Percentiles rank a stretch among this genome's conserved stretches.
Evolutionary conservation across 2,329 filamentous ascomycete genomes (phyloP).

Genomic region (Penicillium verrucosum): DNA sequence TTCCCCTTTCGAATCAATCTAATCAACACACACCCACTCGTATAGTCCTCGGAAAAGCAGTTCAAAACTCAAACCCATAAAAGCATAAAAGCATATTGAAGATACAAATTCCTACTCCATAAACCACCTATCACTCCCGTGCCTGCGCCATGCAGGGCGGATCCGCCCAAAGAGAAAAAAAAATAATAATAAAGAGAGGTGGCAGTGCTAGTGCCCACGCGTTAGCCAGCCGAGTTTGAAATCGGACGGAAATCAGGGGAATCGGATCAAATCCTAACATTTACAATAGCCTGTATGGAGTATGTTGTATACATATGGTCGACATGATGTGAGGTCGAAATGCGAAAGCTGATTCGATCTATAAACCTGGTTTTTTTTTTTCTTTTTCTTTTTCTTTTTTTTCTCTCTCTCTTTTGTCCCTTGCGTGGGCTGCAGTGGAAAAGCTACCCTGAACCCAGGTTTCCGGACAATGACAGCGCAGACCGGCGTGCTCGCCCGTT

Average conservation of each 20-base stretch:
- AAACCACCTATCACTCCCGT: slow-evolving; percentile 7
- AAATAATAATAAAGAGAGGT: background rate
- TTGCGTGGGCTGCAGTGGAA: slow-evolving; percentile 16
- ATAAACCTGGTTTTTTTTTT: background rate
- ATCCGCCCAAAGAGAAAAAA: background rate
- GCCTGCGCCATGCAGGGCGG: slow-evolving; percentile 17
- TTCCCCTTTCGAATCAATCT: background rate
- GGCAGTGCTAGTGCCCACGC: slow-evolving; percentile 9
- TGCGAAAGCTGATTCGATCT: slow-evolving; percentile 11
- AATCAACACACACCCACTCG: too few relatives aligned
- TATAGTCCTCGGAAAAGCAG: background rate
- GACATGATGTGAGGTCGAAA: slow-evolving; percentile 15
- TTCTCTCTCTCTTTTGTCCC: slow-evolving; percentile 9
- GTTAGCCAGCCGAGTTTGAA: slow-evolving; percentile 7
- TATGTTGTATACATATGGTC: background rate
- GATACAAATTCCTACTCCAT: background rate
- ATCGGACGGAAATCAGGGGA: background rate
- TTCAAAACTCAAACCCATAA: background rate
- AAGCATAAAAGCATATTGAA: too few relatives aligned
- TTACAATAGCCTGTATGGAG: background rate
- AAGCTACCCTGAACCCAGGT: background rate
- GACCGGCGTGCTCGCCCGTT: slow-evolving; percentile 19
- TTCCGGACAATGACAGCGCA: slow-evolving; percentile 15
- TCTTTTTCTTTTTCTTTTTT: background rate
- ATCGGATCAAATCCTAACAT: background rate